A percentile compares a stretch with the other conserved stretches of the same genome.
Evolutionary conservation across 139 green algal genomes (phyloP).

Genomic region (Monoraphidium neglectum): DNA sequence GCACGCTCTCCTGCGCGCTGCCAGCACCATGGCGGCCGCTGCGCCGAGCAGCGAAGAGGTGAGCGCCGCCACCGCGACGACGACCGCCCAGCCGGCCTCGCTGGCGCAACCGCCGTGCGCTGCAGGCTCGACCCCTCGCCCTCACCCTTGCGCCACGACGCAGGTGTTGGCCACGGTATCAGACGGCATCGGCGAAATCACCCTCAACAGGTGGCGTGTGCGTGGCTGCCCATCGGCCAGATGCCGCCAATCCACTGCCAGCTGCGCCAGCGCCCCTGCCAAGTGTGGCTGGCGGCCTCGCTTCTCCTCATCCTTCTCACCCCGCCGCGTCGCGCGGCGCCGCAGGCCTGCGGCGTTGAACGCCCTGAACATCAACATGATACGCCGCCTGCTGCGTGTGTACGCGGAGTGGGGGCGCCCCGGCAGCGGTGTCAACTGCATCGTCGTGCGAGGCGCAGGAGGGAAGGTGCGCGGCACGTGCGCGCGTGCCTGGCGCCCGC

Average conservation of each 20-base stretch:
- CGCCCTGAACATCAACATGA: conserved; percentile 16
- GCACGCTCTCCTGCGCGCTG: no score
- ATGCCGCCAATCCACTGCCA: no score
- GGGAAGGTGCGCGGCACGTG: conserved; percentile 43
- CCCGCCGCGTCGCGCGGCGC: background rate
- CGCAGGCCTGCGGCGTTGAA: conserved; percentile 2
- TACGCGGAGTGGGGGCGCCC: conserved; percentile 33
- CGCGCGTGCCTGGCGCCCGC: background rate
- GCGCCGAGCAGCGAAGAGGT: no score
- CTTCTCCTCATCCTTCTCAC: background rate
- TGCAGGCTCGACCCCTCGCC: no score
- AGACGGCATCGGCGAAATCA: conserved; percentile 28
- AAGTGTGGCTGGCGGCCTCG: no score
- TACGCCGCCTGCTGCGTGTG: conserved; percentile 21
- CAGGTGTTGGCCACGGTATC: conserved; percentile 33
- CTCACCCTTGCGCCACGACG: no score
- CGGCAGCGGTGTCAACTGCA: conserved; percentile 11
- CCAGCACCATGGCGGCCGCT: no score
- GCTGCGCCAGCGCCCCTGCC: no score
- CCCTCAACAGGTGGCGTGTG: conserved; percentile 46
- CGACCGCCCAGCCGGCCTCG: no score
- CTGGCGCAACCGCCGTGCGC: no score
- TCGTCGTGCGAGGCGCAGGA: conserved; percentile 51
- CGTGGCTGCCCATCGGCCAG: background rate
- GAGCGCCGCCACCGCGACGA: no score